Conservation (phyloP, 2,329 filamentous ascomycete species). For the Rutstroemia sp. region DNA sequence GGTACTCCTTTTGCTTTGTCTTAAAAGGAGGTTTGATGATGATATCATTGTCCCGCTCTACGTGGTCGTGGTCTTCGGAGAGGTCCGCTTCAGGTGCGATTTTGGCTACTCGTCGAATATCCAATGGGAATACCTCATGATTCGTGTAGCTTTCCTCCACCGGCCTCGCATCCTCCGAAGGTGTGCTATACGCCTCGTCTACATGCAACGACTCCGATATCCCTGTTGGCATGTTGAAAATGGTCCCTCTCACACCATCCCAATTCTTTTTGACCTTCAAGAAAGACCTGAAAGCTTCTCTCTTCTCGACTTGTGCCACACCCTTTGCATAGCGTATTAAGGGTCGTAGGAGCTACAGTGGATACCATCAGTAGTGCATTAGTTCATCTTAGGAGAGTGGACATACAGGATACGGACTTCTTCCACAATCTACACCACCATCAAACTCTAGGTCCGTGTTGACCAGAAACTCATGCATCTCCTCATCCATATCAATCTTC, state of each 20-base stretch:
- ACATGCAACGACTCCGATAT: background rate
- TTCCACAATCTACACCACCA: conserved; percentile 26
- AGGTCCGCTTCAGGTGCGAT: background rate
- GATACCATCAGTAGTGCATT: background rate
- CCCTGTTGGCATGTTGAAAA: conserved; percentile 23
- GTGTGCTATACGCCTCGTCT: background rate
- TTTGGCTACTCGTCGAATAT: conserved; percentile 20
- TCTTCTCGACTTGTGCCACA: background rate
- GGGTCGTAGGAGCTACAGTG: conserved; percentile 12
- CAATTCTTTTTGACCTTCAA: conserved; percentile 17
- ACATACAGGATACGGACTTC: conserved; percentile 23
- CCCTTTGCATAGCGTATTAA: conserved; percentile 14
- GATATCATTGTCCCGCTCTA: background rate
- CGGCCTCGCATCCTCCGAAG: background rate
- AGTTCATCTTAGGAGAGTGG: background rate
- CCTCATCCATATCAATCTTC: conserved; percentile 18
- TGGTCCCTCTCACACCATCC: conserved; percentile 24
- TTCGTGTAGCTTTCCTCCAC: background rate
- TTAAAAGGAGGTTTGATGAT: conserved; percentile 1
- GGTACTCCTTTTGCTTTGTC: background rate
- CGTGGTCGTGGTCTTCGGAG: background rate
- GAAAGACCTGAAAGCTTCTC: background rate
- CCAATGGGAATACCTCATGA: conserved; percentile 20
- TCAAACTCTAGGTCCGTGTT: conserved; percentile 15
- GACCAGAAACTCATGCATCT: conserved; percentile 7